Base-by-base conservation (phyloP, 106 monocot species). In the Acanthochlamys bracteata region DNA sequence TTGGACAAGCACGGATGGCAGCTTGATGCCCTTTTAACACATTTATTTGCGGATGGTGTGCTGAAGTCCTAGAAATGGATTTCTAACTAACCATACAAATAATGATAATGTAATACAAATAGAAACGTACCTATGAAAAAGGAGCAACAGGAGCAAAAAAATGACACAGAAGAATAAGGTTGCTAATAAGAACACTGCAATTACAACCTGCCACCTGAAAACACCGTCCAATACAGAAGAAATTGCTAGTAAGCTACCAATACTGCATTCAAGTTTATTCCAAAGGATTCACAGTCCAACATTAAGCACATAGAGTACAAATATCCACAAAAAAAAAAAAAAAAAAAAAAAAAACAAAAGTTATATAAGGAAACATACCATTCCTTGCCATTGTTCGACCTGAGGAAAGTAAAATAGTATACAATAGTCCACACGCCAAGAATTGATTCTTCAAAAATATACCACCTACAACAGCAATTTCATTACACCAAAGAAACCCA, bases 381-480 rank as follows among this genome's bases (percentile, higher is more conserved):
- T 64, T 65, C 55, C 25, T 69, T 71, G 7, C 46, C 26, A 6
- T 67, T 62, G 23, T 75, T 70, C 16, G 75, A 82, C 39, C 61
- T 60, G 65, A 91, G 57, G 25, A 80, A 83, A 20, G 49, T 55
- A 64, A 85, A 74, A 62, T 98, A 98, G 33, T 88, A 70, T 23
- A 85, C 59, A 60, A 66, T 65, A 56, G 96, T 90, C 96, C 96
- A 98, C 11, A 73, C 74, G 60, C 82, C 78, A 20, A 91, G 69
- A 27, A 85, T 40, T 63, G 84, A 79, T 78, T 98, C 88, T 70
- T 80, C 90, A 61, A 98, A 75, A 68, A 98, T 73, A 42, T 83
- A 92, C 96, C 96, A 98, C 95, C 95, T 96, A 41, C 25, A 84
- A 58, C 45, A 75, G 47, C 27, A 49, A 10, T 49, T 12, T 49